These are phyloP conservation scores for Chlorella ohadii DNA, from an alignment of 139 green algal species.

Conservation along the genomic window DNA sequence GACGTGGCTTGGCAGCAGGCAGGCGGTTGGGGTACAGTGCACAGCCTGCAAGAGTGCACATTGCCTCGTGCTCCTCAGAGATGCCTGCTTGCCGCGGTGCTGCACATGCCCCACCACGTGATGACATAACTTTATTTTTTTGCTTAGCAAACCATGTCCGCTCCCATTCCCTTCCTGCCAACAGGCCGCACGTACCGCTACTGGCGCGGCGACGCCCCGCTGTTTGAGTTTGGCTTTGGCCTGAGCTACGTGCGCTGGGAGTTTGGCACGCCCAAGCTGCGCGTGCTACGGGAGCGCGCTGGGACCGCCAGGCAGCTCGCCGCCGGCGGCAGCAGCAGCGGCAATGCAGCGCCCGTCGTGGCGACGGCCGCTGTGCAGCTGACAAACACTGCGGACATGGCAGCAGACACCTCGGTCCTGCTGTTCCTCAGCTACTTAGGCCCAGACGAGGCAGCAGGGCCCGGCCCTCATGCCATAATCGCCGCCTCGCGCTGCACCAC, in stretches of 20 bases:
- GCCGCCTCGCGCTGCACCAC: background rate
- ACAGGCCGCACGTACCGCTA: background rate
- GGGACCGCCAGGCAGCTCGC: background rate
- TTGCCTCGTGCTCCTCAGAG: too few relatives aligned
- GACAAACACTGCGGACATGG: background rate
- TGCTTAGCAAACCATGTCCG: too few relatives aligned
- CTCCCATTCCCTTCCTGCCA: too few relatives aligned
- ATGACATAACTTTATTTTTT: too few relatives aligned
- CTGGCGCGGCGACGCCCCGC: background rate
- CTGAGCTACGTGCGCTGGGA: background rate
- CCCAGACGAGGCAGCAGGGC: background rate
- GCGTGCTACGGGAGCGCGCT: too few relatives aligned
- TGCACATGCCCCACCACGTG: too few relatives aligned
- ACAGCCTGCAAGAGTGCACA: too few relatives aligned
- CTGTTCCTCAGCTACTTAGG: constrained; percentile 7
- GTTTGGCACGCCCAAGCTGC: background rate
- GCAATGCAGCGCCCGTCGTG: background rate
- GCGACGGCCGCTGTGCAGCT: background rate
- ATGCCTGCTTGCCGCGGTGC: too few relatives aligned
- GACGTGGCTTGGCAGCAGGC: too few relatives aligned
- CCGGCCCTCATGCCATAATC: background rate
- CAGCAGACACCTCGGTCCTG: constrained; percentile 6
- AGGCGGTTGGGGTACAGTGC: too few relatives aligned
- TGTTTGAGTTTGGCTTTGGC: background rate
- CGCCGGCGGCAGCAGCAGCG: background rate